phyloP scores from a whole-genome alignment of 306 rosid species.

The Fagus crenata region DNA sequence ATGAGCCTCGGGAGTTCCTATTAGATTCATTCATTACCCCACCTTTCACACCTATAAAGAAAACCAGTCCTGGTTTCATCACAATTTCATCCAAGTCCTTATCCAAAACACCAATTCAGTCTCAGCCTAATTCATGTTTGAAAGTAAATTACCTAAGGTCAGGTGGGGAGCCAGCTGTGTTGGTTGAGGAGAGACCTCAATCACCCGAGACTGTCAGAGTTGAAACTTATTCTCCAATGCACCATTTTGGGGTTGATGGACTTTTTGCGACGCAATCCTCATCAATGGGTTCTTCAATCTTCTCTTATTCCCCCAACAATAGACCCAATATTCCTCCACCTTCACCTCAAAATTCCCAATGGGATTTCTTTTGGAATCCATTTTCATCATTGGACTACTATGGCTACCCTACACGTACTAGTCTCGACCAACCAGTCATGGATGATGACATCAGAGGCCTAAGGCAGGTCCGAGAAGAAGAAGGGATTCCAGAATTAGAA shows the following conservation, averaged over 20 bases:
- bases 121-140: constrained; percentile 47
- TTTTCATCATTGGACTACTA: constrained; percentile 80
- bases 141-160: constrained; percentile 70
- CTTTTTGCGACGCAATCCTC: constrained; percentile 60
- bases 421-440: constrained; percentile 44
- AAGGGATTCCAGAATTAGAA: constrained; percentile 90
- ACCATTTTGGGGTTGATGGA: constrained; percentile 61
- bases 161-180: constrained; percentile 66
- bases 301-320: constrained; percentile 62
- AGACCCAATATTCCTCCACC: constrained; percentile 65
- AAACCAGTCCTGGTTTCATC: constrained; percentile 55
- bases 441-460: constrained; percentile 73
- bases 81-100: constrained; percentile 61
- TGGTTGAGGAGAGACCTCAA: constrained; percentile 78
- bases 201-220: constrained; percentile 70
- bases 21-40: constrained; percentile 69
- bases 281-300: constrained; percentile 57
- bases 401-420: constrained; percentile 57
- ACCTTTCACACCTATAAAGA: constrained; percentile 59
- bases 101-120: constrained; percentile 40
- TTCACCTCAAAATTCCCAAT: constrained; percentile 71
- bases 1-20: constrained; percentile 49
- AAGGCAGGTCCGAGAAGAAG: constrained; percentile 76
- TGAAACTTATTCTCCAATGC: constrained; percentile 57
- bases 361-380: constrained; percentile 97